Conservation (phyloP, 2,329 filamentous ascomycete genomes). For the Aureobasidium lini region DNA sequence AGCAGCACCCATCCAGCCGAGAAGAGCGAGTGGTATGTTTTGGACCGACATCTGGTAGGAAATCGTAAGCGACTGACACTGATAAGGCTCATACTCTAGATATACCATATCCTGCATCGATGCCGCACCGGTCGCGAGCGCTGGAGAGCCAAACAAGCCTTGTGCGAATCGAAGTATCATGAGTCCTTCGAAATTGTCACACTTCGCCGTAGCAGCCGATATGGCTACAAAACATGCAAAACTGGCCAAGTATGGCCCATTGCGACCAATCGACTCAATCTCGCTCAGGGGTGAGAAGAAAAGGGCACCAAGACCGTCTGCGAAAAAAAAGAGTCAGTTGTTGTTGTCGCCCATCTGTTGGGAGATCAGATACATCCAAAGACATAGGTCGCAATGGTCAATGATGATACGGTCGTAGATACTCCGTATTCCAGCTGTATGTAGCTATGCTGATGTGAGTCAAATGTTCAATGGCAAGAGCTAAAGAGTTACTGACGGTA, state of each 20-base stretch:
- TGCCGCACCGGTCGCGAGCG: conserved; percentile 51
- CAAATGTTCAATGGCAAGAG: too few species aligned
- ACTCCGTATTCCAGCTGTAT: conserved; percentile 49
- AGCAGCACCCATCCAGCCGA: conserved; percentile 28
- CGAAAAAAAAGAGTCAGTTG: background rate
- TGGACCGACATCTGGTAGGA: conserved; percentile 28
- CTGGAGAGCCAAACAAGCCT: conserved; percentile 59
- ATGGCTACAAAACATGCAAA: conserved; percentile 63
- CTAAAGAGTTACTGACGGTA: background rate
- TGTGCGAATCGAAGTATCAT: conserved; percentile 56
- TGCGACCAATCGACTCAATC: conserved; percentile 59
- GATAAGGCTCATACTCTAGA: background rate
- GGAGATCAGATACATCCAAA: conserved; percentile 36
- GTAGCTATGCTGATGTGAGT: conserved; percentile 23
- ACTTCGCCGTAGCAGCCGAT: conserved; percentile 57
- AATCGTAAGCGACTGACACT: background rate
- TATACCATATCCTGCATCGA: conserved; percentile 41
- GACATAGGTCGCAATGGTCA: conserved; percentile 57
- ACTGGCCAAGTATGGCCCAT: conserved; percentile 58
- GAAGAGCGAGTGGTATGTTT: conserved; percentile 38
- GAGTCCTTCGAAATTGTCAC: conserved; percentile 55
- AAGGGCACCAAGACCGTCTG: conserved; percentile 53
- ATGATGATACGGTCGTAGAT: conserved; percentile 42
- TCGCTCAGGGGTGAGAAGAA: conserved; percentile 61
- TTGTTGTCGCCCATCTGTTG: background rate